Percentiles rank a stretch among this genome's conserved stretches.
These are phyloP conservation scores for Tremella mesenterica DNA, from an alignment of 768 basidiomycete species.

Conservation along the genomic window DNA sequence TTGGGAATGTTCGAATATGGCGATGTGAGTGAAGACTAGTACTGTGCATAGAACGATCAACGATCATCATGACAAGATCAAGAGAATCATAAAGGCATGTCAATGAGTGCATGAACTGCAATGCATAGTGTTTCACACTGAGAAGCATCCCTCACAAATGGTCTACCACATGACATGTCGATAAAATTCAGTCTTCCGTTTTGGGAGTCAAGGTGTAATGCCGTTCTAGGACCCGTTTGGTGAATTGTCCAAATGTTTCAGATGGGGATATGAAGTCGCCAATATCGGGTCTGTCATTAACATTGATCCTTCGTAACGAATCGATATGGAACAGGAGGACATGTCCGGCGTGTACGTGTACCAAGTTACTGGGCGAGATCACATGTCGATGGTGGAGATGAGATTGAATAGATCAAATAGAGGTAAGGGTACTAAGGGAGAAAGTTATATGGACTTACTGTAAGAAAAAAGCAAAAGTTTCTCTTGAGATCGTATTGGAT, in stretches of 20 bases:
- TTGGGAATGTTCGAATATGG: conserved; percentile 45
- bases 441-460: too few species aligned
- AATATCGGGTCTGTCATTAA: conserved; percentile 63
- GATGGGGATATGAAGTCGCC: conserved; percentile 60
- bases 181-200: conserved; percentile 2
- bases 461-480: conserved; percentile 56
- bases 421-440: too few species aligned
- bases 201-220: conserved; percentile 48
- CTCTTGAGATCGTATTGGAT: conserved; percentile 54
- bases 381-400: neutral
- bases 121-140: neutral
- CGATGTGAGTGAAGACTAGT: conserved; percentile 42
- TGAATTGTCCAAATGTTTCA: conserved; percentile 83
- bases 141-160: neutral
- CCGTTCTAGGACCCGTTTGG: conserved; percentile 63
- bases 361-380: neutral
- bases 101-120: too few species aligned
- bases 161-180: neutral
- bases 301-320: conserved; percentile 33
- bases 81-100: too few species aligned
- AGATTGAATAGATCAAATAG: too few species aligned
- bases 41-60: neutral
- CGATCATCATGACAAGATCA: too few species aligned
- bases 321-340: too few species aligned
- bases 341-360: too few species aligned